Conservation (phyloP, 345 rosid species). For the Eucalyptus curtisii region DNA sequence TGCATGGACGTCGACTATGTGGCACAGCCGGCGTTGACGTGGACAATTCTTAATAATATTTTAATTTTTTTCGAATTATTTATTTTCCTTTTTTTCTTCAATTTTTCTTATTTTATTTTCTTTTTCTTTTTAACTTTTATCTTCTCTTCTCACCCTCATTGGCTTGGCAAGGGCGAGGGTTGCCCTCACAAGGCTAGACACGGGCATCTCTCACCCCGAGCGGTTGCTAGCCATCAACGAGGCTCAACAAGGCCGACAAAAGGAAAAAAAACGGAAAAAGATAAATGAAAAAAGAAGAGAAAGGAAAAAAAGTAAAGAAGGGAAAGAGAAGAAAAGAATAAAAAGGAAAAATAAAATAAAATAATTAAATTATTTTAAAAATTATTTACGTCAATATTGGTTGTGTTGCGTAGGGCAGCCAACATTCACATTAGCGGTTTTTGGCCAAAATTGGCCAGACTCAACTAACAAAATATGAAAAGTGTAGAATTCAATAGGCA, state of each 20-base stretch:
- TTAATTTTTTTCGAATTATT: too few species aligned
- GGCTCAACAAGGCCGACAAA: background rate
- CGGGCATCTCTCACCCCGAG: background rate
- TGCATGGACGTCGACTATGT: background rate
- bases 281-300: too few species aligned
- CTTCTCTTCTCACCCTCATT: background rate
- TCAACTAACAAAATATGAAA: background rate
- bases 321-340: background rate
- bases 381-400: too few species aligned
- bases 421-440: rapidly evolving
- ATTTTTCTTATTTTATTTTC: too few species aligned
- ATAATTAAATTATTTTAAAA: too few species aligned
- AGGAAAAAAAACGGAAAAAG: background rate
- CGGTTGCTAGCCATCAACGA: background rate
- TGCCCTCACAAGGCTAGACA: background rate
- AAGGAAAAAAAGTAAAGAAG: too few species aligned
- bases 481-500: background rate
- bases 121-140: too few species aligned
- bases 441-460: rapidly evolving
- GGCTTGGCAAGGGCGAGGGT: background rate
- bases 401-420: rapidly evolving
- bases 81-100: too few species aligned
- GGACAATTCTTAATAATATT: too few species aligned
- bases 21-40: rapidly evolving
- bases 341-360: too few species aligned